Evolutionary conservation across 805 yeast genomes (phyloP).

Genomic region (Citeromyces matritensis): DNA sequence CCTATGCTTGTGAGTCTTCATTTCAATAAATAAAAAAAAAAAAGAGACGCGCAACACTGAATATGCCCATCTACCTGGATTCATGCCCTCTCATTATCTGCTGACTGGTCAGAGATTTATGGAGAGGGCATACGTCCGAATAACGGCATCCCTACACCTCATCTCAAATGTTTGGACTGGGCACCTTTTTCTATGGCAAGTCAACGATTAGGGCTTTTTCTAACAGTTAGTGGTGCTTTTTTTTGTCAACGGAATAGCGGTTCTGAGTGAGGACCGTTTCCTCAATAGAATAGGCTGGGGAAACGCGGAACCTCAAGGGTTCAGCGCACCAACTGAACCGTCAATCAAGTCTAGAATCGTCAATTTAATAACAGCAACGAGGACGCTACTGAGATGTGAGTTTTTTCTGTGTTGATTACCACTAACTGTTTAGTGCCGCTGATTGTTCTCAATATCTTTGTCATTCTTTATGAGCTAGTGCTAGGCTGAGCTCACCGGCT

Average conservation of each 20-base stretch:
- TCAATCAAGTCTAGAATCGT: conserved; percentile 29
- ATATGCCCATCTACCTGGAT: too few relatives aligned
- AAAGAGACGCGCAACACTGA: too few relatives aligned
- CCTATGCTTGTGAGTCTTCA: too few relatives aligned
- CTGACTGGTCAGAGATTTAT: too few relatives aligned
- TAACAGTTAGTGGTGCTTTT: conserved; percentile 24
- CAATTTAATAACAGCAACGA: conserved; percentile 40
- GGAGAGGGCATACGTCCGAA: too few relatives aligned
- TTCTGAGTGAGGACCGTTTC: conserved; percentile 45
- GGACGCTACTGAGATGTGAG: conserved; percentile 32
- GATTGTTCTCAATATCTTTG: conserved; percentile 30
- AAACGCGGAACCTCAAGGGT: conserved; percentile 2
- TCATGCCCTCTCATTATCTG: too few relatives aligned
- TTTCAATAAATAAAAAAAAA: too few relatives aligned
- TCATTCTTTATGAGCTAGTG: conserved; percentile 35
- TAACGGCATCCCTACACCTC: background rate
- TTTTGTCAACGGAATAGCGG: conserved; percentile 39
- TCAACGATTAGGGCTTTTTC: conserved; percentile 3
- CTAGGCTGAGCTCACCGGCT: conserved; percentile 23
- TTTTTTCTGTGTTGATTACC: background rate
- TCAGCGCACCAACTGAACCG: conserved; percentile 4
- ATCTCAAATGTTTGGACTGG: conserved; percentile 36
- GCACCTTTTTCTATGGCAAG: conserved; percentile 31
- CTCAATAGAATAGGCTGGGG: conserved; percentile 28
- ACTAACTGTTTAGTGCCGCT: conserved; percentile 26